Base-by-base conservation (phyloP, 1,139 yeast species). In the Taphrina sp. region DNA sequence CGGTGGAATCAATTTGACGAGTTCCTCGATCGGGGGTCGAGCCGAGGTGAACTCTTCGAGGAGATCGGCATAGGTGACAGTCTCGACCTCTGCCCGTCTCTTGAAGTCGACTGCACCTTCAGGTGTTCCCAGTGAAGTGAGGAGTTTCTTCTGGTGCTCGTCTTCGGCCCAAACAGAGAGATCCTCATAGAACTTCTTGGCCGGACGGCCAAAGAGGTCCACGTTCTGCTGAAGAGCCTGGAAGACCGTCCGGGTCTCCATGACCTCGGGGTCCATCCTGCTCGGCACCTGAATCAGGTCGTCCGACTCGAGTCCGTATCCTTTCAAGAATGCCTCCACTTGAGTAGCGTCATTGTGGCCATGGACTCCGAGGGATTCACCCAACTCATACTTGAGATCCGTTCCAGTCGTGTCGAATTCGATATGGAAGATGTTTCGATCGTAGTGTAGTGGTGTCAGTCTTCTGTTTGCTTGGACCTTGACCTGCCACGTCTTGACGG, bases 291-390 rank as follows among this genome's bases (percentile, higher is more conserved):
- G 81, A 52, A 90, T 80, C 45, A 87, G 68, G 16, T 81, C 77
- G 60, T 85, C 79, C 28, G 84, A 81, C 63, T 84, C 78, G 58
- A 89, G 75, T 1, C 86, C 88, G 67, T 89, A 92, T 67, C 76
- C 78, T 29, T 75, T 65, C 64, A 92, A 76, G 70, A 92, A 92
- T 61, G 76, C 77, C 56, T 75, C 79, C 52, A 89, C 96, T 49
- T 75, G 77, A 31, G 74, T 77, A 34, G 76, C 69, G 62, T 81
- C 78, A 74, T 92, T 92, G 67, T 94, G 83, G 45, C 95, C 96
- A 66, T 92, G 97, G 59, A 92, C 81, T 67, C 97, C 98, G 61
- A 92, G 79, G 5, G 97, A 96, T 74, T 92, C 98, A 69, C 98
- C 98, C 67, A 92, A 86, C 61, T 83, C 94, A 69, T 92, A 92